Conservation (phyloP, 2,329 filamentous ascomycete genomes). For the Hortaea werneckii region DNA sequence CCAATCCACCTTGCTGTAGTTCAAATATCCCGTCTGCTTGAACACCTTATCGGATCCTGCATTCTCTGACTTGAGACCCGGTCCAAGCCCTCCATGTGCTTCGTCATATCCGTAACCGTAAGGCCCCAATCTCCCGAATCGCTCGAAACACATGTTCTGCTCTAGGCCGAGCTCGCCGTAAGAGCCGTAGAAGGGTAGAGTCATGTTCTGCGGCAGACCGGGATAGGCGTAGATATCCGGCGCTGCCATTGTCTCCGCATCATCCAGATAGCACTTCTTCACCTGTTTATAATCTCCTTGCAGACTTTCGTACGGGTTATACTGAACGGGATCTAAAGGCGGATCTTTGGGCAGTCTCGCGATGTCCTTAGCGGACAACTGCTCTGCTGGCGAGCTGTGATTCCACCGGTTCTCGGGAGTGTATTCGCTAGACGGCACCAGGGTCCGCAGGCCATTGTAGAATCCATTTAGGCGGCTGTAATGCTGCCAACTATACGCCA, state of each 20-base stretch:
- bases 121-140: constrained; percentile 39
- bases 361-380: constrained; percentile 13
- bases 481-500: constrained; percentile 36
- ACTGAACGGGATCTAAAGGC: constrained; percentile 29
- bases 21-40: constrained; percentile 36
- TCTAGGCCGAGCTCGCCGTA: constrained; percentile 38
- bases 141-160: constrained; percentile 41
- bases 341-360: constrained; percentile 15
- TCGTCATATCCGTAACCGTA: constrained; percentile 42
- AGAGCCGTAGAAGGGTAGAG: constrained; percentile 38
- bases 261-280: constrained; percentile 54
- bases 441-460: constrained; percentile 39
- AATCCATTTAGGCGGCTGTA: constrained; percentile 36
- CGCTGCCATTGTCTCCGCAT: constrained; percentile 42
- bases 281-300: constrained; percentile 30
- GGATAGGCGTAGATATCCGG: constrained; percentile 59
- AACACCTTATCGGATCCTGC: constrained; percentile 41
- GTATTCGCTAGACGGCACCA: constrained; percentile 34
- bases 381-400: constrained; percentile 27
- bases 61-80: constrained; percentile 34
- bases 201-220: constrained; percentile 40
- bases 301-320: constrained; percentile 38
- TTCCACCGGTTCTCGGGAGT: constrained; percentile 37
- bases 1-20: constrained; percentile 41
- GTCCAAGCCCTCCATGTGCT: constrained; percentile 39